Conservation (phyloP, 163 green algal genomes). For the Volvox carteri region DNA sequence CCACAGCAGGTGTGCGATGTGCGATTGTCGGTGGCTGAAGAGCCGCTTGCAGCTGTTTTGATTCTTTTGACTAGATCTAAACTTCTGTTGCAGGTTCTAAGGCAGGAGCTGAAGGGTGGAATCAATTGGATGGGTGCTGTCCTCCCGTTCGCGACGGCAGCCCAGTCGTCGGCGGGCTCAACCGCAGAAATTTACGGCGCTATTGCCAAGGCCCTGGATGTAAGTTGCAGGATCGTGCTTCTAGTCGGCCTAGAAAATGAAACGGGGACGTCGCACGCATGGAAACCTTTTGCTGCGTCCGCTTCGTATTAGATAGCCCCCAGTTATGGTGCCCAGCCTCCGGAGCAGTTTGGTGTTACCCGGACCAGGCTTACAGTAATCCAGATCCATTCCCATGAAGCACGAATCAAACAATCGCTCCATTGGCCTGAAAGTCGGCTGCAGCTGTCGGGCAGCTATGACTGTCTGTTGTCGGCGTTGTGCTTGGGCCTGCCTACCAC, state of each 20-base stretch:
- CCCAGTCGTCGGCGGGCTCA: conserved; percentile 23
- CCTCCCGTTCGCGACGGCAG: conserved; percentile 29
- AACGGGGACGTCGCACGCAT: no score
- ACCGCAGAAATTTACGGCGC: conserved; percentile 69
- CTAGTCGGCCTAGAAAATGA: not conserved
- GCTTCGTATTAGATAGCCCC: no score
- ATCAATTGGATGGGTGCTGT: conserved; percentile 42
- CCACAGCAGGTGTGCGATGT: not conserved
- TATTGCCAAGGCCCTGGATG: conserved; percentile 68
- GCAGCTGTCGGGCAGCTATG: no score
- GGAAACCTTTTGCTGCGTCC: no score
- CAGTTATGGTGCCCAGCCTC: no score
- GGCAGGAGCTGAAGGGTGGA: conserved; percentile 8
- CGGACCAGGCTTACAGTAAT: no score
- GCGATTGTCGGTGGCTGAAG: not conserved
- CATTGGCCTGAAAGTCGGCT: no score
- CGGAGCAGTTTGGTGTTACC: no score
- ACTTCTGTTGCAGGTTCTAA: conserved; percentile 3
- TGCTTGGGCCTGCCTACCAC: no score
- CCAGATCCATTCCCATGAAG: no score
- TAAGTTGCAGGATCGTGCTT: conserved; percentile 45
- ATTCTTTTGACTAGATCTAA: not conserved
- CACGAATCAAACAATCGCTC: no score
- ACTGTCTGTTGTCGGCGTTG: no score
- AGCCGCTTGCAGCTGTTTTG: not conserved